Evolutionary conservation across 163 green algal species (phyloP).

Genomic region (Chlamydomonas reinhardtii): DNA sequence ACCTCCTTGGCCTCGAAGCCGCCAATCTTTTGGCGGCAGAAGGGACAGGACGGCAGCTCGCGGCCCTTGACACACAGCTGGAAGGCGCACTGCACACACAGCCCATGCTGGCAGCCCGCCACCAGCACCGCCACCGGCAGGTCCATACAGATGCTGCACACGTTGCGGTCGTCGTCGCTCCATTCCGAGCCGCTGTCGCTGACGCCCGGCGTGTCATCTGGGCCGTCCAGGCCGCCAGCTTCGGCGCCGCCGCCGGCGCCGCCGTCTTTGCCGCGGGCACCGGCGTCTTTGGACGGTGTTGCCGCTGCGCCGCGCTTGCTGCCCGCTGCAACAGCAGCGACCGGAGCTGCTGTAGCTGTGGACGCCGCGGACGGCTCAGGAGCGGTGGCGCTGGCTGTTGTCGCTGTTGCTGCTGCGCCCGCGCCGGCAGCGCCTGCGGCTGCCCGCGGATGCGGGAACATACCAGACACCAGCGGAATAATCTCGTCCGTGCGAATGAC

Average conservation of each 20-base stretch:
- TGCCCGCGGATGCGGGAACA: neutral
- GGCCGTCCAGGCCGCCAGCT: constrained; percentile 29
- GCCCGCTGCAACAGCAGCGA: no score
- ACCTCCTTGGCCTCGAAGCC: constrained; percentile 53
- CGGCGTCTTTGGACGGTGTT: constrained; percentile 4
- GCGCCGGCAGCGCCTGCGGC: neutral
- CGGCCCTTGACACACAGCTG: constrained; percentile 64
- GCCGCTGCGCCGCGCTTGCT: neutral
- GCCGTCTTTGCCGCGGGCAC: constrained; percentile 13
- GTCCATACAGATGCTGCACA: constrained; percentile 73
- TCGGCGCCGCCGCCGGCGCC: constrained; percentile 1
- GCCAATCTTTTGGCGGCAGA: constrained; percentile 64
- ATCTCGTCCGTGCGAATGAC: constrained; percentile 11
- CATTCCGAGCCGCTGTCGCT: constrained; percentile 42
- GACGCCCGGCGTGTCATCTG: constrained; percentile 31
- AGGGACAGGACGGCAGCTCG: constrained; percentile 62
- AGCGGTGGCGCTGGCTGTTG: neutral
- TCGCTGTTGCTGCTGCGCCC: neutral
- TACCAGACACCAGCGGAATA: constrained; percentile 22
- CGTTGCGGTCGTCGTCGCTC: constrained; percentile 54
- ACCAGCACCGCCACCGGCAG: constrained; percentile 52
- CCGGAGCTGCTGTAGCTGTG: neutral
- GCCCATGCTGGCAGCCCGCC: constrained; percentile 59
- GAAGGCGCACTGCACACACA: constrained; percentile 71
- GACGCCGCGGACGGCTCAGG: no score